These are phyloP conservation scores for Psophocarpus tetragonolobus DNA, from an alignment of 306 rosid genomes.

Conservation along the genomic window DNA sequence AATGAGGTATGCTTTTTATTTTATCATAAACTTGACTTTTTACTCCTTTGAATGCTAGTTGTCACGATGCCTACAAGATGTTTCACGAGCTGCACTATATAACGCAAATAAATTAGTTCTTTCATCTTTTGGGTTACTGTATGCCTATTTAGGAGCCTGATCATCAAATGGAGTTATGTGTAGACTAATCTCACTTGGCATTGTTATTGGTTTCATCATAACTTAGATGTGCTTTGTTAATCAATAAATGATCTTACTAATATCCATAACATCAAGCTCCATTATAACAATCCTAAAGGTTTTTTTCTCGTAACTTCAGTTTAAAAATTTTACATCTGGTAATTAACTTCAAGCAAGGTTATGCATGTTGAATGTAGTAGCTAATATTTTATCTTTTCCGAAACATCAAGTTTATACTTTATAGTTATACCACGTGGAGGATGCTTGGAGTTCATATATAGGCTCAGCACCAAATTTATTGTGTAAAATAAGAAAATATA, in stretches of 20 bases:
- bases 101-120: neutral
- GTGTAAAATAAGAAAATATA: neutral
- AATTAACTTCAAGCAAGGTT: neutral
- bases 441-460: conserved; percentile 18
- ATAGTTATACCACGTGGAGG: conserved; percentile 5
- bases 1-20: conserved; percentile 56
- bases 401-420: neutral
- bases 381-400: neutral
- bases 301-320: neutral
- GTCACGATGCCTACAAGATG: neutral
- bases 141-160: neutral
- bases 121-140: neutral
- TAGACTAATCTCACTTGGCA: neutral
- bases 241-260: neutral
- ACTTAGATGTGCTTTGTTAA: neutral
- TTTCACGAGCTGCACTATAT: neutral
- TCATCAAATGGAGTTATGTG: neutral
- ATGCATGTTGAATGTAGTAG: neutral
- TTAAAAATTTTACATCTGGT: neutral
- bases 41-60: neutral
- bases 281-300: neutral
- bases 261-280: neutral
- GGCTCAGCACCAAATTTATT: neutral
- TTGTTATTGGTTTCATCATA: neutral
- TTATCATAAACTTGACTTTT: neutral